Percentiles rank a stretch among this genome's conserved stretches.
Evolutionary conservation across 2,329 filamentous ascomycete species (phyloP).

Genomic region (Talaromyces albobiverticillius): DNA sequence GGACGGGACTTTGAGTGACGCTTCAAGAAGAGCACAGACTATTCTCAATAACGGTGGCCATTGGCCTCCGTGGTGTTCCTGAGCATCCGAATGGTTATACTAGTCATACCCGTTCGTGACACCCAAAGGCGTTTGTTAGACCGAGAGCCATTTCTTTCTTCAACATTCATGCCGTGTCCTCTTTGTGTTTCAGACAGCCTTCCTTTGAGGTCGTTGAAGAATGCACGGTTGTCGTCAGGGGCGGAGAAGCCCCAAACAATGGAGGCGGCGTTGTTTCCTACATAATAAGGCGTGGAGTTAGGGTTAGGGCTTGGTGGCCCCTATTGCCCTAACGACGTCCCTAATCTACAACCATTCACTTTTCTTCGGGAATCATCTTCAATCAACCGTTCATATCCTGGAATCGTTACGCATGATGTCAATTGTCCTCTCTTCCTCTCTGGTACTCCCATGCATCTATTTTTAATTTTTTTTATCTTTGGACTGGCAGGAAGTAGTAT

Average conservation of each 20-base stretch:
- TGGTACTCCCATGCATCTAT: too few species aligned
- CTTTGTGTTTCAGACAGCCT: neutral
- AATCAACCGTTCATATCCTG: too few species aligned
- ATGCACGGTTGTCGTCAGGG: too few species aligned
- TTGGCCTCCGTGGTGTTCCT: conserved; percentile 1
- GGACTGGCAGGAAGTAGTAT: too few species aligned
- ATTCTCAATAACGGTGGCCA: neutral
- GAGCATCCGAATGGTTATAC: conserved; percentile 7
- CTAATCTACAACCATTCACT: neutral
- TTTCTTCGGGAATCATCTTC: too few species aligned
- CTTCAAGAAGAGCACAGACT: neutral
- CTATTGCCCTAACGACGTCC: neutral
- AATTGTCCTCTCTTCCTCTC: neutral
- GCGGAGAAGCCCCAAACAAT: neutral
- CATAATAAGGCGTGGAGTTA: neutral
- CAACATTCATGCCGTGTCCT: neutral
- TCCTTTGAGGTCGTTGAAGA: neutral
- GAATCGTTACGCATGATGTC: neutral
- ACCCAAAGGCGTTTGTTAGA: neutral
- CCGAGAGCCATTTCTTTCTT: neutral
- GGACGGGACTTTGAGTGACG: neutral
- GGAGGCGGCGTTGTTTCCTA: neutral
- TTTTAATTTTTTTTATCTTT: too few species aligned
- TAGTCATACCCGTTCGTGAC: conserved; percentile 8
- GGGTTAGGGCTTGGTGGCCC: conserved; percentile 5